These are phyloP conservation scores for Russula sp. DNA, from an alignment of 768 basidiomycete genomes.

Conservation along the genomic window DNA sequence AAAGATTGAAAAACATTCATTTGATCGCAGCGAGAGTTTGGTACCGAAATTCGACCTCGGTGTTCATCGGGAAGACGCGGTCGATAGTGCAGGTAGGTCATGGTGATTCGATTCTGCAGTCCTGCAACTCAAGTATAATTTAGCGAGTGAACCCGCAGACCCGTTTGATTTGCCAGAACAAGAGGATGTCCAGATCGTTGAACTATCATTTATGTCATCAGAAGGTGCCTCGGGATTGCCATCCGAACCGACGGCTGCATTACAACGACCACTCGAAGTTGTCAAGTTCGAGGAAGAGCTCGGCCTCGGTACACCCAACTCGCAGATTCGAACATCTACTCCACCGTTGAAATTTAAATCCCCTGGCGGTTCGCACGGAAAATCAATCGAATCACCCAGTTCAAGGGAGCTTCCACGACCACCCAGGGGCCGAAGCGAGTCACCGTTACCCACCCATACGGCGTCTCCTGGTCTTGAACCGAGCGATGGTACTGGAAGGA, in stretches of 20 bases:
- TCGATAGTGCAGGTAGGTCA: constrained; percentile 16
- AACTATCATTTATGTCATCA: constrained; percentile 34
- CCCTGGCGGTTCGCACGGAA: constrained; percentile 12
- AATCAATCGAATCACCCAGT: constrained; percentile 10
- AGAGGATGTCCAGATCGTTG: constrained; percentile 36
- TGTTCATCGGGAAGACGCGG: constrained; percentile 19
- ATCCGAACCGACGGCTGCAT: constrained; percentile 33
- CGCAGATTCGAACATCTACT: constrained; percentile 23
- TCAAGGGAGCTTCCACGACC: constrained; percentile 27
- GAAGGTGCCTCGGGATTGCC: constrained; percentile 25
- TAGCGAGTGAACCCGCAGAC: constrained; percentile 35
- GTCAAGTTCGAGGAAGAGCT: constrained; percentile 35
- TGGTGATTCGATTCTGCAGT: not conserved
- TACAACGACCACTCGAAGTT: constrained; percentile 40
- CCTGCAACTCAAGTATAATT: constrained; percentile 10
- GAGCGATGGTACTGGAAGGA: not conserved
- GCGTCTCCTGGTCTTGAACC: constrained; percentile 1
- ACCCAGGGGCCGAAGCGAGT: constrained; percentile 24
- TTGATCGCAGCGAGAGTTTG: constrained; percentile 35
- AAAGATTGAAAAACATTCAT: constrained; percentile 31
- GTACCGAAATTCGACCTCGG: constrained; percentile 39
- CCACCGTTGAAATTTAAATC: constrained; percentile 23
- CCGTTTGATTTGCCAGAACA: constrained; percentile 32
- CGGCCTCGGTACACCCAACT: constrained; percentile 25
- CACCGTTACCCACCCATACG: constrained; percentile 12